Base-by-base conservation (phyloP, 1,284 basidiomycete species). In the Grifola frondosa region DNA sequence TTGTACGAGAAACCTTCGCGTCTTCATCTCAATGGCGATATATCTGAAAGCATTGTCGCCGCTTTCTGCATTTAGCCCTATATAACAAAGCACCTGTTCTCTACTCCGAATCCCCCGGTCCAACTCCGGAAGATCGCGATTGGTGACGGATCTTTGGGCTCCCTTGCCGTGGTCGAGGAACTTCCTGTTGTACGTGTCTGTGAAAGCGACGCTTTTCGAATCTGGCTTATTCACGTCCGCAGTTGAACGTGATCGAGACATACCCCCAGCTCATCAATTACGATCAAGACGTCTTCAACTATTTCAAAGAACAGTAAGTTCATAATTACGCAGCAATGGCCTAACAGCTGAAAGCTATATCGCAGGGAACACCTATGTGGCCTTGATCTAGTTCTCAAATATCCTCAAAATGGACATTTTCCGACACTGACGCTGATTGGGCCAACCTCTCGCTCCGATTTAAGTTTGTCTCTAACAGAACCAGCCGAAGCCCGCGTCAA, bases 231-330 rank as follows among this genome's bases (percentile, higher is more conserved):
- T n/a, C n/a, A n/a, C n/a, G n/a, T 34, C 24, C n/a, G 33, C 32
- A 81, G 79, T 53, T 78, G 31, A 72, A 61, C 42, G 68, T 83
- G 29, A 62, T 87, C 13, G 76, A 84, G 63, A 86, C 84, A 6
- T 83, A 78, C 55, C 84, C 84, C 2, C 84, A 84, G 58, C 61
- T 87, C 26, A 84, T 87, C 35, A 78, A 75, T 26, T 87, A 83
- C 52, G 79, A 87, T 52, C 62, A 68, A 30, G 73, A 77, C n/a
- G 80, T 84, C 5, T 79, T 77, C 58, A 68, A 78, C 44, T 83
- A 83, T 57, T 85, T 87, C 62, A 73, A 74, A 54, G 67, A 76
- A 53, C 81, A 79, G 81, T 82, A 62, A 47, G 78, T 44, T 13
- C 34, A 39, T 29, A n/a, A n/a, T n/a, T n/a, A n/a, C 11, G 17